Base-by-base conservation (phyloP, 768 basidiomycete genomes). In the Sarcomyxa edulis region DNA sequence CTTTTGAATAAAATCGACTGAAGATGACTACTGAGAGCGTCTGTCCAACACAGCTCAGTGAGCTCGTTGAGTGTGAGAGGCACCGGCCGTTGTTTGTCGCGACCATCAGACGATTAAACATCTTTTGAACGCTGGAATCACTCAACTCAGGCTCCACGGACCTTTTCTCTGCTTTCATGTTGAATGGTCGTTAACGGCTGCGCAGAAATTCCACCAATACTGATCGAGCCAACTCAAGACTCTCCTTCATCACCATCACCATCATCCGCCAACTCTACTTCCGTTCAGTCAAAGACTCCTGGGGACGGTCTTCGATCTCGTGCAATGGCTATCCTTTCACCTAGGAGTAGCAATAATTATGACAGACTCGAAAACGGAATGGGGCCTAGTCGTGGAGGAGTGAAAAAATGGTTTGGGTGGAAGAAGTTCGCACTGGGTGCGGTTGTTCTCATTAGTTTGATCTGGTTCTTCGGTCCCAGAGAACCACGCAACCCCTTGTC, bases 401-500 rank as follows among this genome's bases (percentile, higher is more conserved):
- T n/a, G n/a, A 56, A 53, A 33, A 53, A 59, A 1, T 32, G 37
- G 35, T 66, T 70, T 43, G 65, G 55, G 14, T 87, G 84, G 84
- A 85, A 77, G 57, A 83, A 76, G 61, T 71, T 85, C 39, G 75
- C 71, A 3, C 54, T 85, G 6, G 81, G 67, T 3, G 80, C 76
- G 36, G 68, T 56, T 2, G 55, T 76, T 1, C 54, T 85, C 31
- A 62, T 86, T 42, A 68, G 62, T 7, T 52, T 84, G 30, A 73
- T 88, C 19, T 89, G 77, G 69, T 61, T 86, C 39, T 75, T 85
- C 55, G 75, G 76, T 6, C 83, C 84, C 6, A 46, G 72, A 37
- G 56, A 21, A 23, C 42, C 35, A 7, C 30, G 21, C 7, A n/a
- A n/a, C n/a, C n/a, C n/a, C n/a, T n/a, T n/a, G n/a, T n/a, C n/a